Evolutionary conservation across 2,329 filamentous ascomycete genomes (phyloP), one percentile per base, ranked within the genome.

Genomic region (Botrytis hyacinthi): DNA sequence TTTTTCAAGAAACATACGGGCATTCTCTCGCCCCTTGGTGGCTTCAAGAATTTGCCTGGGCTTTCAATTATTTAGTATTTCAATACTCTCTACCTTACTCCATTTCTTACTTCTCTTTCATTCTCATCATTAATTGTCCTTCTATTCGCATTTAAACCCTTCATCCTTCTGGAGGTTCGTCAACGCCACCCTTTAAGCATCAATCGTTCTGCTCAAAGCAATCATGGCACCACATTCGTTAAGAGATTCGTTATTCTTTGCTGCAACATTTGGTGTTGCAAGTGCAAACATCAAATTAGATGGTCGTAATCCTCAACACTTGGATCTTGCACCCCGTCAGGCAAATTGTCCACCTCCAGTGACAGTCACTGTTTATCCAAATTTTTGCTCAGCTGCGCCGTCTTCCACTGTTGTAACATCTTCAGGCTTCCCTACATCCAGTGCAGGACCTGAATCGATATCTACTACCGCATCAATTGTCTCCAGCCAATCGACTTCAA

Each of bases 261-360:
- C 70, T 26, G 46, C 60, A 29, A 72, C 46, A 12, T 67, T 72
- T 67, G 70, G 60, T 72, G 44, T 54, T 72, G 70, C 70, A 44
- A 72, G 70, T 44, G 70, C 70, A 72, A 72, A 37, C 60, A 72
- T 72, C 61, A 72, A 67, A 32, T 67, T 72, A 35, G 70, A 72
- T 16, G 70, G 60, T 44, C 70, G 46, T 42, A 8, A 32, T 44
- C 59, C n/a, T 29, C 59, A 51, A 10, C 60, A 65, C 26, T 32
- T 62, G 46, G 62, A 67, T 44, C 32, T 72, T n/a, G 46, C n/a
- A 5, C 44, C 37, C 16, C 69, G 59, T 42, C 44, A 66, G 35
- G 62, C 20, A 40, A 54, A 71, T 6, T 48, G 35, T 32, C 62
- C 44, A 35, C 46, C 61, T 44, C 46, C 70, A 16, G 60, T 72